Conservation (phyloP, 2,329 filamentous ascomycete species). For the Davidsoniella eucalypti region DNA sequence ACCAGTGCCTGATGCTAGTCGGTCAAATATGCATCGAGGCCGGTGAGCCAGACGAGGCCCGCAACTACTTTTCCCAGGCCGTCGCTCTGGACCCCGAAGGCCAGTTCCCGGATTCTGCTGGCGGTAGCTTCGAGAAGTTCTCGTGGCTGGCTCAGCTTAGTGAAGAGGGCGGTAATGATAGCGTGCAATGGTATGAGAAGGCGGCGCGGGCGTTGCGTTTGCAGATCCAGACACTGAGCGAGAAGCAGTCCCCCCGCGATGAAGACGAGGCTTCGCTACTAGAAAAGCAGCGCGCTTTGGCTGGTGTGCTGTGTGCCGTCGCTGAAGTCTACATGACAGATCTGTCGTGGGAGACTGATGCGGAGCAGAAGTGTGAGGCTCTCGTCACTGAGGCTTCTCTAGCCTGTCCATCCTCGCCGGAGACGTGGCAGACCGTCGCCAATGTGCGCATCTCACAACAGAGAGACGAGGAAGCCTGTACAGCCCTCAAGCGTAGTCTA, state of each 20-base stretch:
- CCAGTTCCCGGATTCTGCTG: slow-evolving; percentile 47
- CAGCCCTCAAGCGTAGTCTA: slow-evolving; percentile 64
- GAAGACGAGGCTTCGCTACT: slow-evolving; percentile 31
- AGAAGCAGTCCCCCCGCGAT: slow-evolving; percentile 19
- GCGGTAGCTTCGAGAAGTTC: slow-evolving; percentile 85
- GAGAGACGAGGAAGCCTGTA: slow-evolving; percentile 60
- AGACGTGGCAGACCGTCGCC: slow-evolving; percentile 89
- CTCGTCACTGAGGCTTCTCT: slow-evolving; percentile 82
- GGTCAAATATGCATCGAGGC: slow-evolving; percentile 71
- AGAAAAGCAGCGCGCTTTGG: slow-evolving; percentile 64
- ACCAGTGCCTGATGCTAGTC: slow-evolving; percentile 56
- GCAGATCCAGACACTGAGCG: slow-evolving; percentile 48
- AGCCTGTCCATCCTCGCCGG: slow-evolving; percentile 62
- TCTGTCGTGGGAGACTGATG: slow-evolving; percentile 80
- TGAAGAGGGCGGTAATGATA: slow-evolving; percentile 49
- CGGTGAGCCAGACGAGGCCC: slow-evolving; percentile 63
- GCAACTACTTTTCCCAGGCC: slow-evolving; percentile 54
- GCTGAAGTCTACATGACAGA: slow-evolving; percentile 99
- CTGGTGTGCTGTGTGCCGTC: slow-evolving; percentile 83
- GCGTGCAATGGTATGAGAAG: slow-evolving; percentile 49
- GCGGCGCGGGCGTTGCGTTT: slow-evolving; percentile 57
- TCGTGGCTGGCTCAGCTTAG: slow-evolving; percentile 85
- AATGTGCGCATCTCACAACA: slow-evolving; percentile 85
- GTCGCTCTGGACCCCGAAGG: slow-evolving; percentile 65
- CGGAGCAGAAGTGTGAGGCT: slow-evolving; percentile 72